Percentiles rank a stretch among this genome's conserved stretches.
phyloP scores from a whole-genome alignment of 768 basidiomycete species.

The Exsudoporus frostii region DNA sequence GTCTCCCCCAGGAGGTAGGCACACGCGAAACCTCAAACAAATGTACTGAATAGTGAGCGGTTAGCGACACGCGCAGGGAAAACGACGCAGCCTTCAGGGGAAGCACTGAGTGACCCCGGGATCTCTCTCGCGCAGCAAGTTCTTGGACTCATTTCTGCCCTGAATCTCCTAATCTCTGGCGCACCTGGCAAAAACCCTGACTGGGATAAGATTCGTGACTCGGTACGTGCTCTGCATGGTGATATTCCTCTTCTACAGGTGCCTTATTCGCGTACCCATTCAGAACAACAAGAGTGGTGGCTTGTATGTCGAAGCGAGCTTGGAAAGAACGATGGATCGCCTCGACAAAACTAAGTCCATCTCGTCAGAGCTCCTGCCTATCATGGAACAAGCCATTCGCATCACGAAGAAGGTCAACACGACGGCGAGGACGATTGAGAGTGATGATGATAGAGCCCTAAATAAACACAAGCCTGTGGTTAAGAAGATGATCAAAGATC shows the following conservation, averaged over 20 bases:
- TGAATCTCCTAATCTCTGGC: constrained; percentile 11
- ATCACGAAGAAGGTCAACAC: constrained; percentile 2
- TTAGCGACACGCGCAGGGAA: background rate
- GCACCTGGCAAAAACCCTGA: constrained; percentile 13
- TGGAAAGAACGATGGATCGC: constrained; percentile 10
- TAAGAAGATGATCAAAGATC: constrained; percentile 12
- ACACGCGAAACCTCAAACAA: background rate
- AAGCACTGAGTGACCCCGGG: constrained; percentile 11
- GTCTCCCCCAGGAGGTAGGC: background rate
- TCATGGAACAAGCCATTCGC: background rate
- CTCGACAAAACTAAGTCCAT: constrained; percentile 15
- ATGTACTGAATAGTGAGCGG: background rate
- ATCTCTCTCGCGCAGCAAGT: constrained; percentile 6
- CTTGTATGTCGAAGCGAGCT: constrained; percentile 13
- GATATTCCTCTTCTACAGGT: background rate
- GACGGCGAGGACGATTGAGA: constrained; percentile 3
- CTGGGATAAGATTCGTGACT: constrained; percentile 14
- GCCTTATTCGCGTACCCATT: background rate
- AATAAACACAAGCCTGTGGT: constrained; percentile 4
- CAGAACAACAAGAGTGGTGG: constrained; percentile 14
- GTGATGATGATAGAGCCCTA: constrained; percentile 1
- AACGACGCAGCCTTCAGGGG: constrained; percentile 8
- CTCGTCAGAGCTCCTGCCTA: constrained; percentile 12
- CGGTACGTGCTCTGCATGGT: background rate
- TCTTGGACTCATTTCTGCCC: constrained; percentile 5